Conservation (phyloP, 2,329 filamentous ascomycete genomes). For the Pseudovirgaria hyperparasitica region DNA sequence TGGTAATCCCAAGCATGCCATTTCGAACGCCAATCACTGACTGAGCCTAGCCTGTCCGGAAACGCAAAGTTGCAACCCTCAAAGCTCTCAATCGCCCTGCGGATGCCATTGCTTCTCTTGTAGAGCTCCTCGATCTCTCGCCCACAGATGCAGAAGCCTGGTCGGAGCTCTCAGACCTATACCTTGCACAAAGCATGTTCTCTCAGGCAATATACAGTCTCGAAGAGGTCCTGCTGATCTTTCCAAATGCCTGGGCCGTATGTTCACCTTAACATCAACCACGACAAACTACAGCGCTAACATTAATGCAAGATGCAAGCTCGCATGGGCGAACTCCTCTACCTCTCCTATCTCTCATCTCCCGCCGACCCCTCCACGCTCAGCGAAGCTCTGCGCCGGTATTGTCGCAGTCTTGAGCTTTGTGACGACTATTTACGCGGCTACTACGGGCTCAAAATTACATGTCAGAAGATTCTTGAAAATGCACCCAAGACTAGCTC, state of each 20-base stretch:
- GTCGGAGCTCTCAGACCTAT: constrained; percentile 82
- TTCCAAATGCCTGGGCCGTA: constrained; percentile 93
- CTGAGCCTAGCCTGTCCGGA: constrained; percentile 56
- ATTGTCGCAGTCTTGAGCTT: constrained; percentile 81
- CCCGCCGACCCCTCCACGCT: constrained; percentile 31
- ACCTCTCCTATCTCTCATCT: constrained; percentile 44
- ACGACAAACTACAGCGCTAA: too few relatives aligned
- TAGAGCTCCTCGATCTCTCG: constrained; percentile 64
- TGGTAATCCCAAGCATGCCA: constrained; percentile 37
- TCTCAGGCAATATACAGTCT: constrained; percentile 75
- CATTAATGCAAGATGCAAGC: constrained; percentile 68
- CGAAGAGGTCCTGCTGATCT: constrained; percentile 78
- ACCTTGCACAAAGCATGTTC: constrained; percentile 65
- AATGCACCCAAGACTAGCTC: constrained; percentile 14
- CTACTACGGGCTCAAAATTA: constrained; percentile 80
- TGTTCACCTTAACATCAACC: too few relatives aligned
- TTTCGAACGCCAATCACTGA: constrained; percentile 1
- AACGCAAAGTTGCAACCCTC: constrained; percentile 70
- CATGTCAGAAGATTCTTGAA: constrained; percentile 33
- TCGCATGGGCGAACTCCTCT: constrained; percentile 69
- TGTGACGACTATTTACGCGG: constrained; percentile 88
- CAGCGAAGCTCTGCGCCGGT: constrained; percentile 66
- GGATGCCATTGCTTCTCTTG: constrained; percentile 65
- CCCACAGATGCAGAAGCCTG: constrained; percentile 89
- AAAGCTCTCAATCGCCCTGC: constrained; percentile 54